Percentiles rank a stretch among this genome's conserved stretches.
Conservation (phyloP, 345 rosid species). For the Populus deltoides region DNA sequence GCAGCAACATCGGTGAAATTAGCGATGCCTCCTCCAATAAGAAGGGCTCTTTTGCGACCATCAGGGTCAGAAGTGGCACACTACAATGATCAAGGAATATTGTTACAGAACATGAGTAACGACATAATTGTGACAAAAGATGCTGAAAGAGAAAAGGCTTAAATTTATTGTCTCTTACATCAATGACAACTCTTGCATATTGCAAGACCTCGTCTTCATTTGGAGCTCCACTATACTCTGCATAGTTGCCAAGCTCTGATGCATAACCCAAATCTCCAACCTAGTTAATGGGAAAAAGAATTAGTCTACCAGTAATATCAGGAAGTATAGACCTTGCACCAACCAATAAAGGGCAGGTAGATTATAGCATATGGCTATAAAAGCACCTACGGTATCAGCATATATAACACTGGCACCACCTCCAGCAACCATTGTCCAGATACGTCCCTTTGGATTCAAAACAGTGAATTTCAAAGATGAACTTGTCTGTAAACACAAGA, state of each 20-base stretch:
- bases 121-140: neutral
- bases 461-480: conserved; percentile 94
- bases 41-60: conserved; percentile 86
- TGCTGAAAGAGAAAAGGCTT: neutral
- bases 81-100: conserved; percentile 33
- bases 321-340: neutral
- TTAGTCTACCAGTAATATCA: conserved; percentile 1
- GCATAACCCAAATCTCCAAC: conserved; percentile 99
- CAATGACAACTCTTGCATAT: conserved; percentile 94
- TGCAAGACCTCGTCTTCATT: conserved; percentile 95
- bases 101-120: neutral
- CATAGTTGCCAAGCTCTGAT: conserved; percentile 92
- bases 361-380: neutral
- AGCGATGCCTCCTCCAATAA: conserved; percentile 97
- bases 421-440: conserved; percentile 99
- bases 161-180: conserved; percentile 48
- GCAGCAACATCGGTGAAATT: conserved; percentile 97
- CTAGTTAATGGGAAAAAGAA: conserved; percentile 35
- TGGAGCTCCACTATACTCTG: conserved; percentile 99
- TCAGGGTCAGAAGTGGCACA: conserved; percentile 92
- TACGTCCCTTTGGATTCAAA: conserved; percentile 89
- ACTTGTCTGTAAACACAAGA: conserved; percentile 64
- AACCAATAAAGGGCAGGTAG: neutral
- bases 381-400: conserved; percentile 77
- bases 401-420: conserved; percentile 99